Conservation (phyloP, 1,139 yeast genomes). For the Yamadazyma sp. region DNA sequence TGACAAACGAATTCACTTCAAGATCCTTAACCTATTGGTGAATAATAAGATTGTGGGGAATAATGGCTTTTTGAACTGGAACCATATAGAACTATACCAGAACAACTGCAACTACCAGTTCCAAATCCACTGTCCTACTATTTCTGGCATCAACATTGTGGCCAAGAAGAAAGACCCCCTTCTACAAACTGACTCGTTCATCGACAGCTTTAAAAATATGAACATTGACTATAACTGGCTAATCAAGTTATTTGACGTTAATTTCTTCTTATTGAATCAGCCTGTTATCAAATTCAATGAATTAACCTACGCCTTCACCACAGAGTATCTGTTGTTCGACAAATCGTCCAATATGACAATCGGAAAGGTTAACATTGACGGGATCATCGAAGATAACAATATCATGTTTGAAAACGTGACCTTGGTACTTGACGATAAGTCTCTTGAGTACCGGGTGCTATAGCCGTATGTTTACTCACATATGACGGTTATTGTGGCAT, state of each 20-base stretch:
- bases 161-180: constrained; percentile 5
- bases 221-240: constrained; percentile 13
- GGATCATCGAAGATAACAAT: constrained; percentile 12
- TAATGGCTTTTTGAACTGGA: constrained; percentile 12
- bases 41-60: constrained; percentile 11
- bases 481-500: too few relatives aligned
- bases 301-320: constrained; percentile 10
- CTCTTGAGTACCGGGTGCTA: constrained; percentile 10
- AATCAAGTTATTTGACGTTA: constrained; percentile 13
- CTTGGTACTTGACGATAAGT: constrained; percentile 6
- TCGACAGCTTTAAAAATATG: constrained; percentile 3
- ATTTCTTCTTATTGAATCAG: constrained; percentile 14
- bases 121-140: constrained; percentile 13
- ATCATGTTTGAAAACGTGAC: constrained; percentile 13
- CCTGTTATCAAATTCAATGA: constrained; percentile 12
- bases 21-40: constrained; percentile 8
- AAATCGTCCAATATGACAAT: constrained; percentile 1
- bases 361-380: constrained; percentile 14
- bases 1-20: constrained; percentile 14
- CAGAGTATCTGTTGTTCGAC: constrained; percentile 10
- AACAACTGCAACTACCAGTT: constrained; percentile 8
- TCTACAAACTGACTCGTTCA: background rate
- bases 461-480: background rate
- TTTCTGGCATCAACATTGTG: constrained; percentile 13
- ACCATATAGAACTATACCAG: constrained; percentile 9